Evolutionary conservation across 768 basidiomycete species (phyloP), one percentile per base, ranked within the genome.

Genomic region (Chalciporus sphaerocephalus): DNA sequence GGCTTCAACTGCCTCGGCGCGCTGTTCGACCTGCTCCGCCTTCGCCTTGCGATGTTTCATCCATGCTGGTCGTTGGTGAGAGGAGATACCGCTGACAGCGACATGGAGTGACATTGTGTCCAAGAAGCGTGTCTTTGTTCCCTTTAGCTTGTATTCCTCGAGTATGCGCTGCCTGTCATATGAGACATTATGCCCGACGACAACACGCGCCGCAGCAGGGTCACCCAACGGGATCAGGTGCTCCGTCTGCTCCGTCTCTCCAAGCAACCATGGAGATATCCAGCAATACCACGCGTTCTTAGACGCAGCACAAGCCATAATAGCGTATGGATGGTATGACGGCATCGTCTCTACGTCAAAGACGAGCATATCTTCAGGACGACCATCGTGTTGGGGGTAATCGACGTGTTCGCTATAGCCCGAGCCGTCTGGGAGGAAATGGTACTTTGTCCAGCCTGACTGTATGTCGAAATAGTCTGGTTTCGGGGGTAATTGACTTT

Each of bases 261-360:
- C 79, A 4, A 93, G 74, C 9, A 96, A 66, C 92, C 92, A 95
- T 0, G 96, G 96, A 0, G 90, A 93, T 50, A 96, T 80, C 94
- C 96, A 99, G 3, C 80, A 80, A 60, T 98, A 99, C 95, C 96
- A 98, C 1, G 82, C 85, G 39, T 81, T 81, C 18, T 76, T 73
- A 5, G 92, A 84, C 2, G 80, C 88, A 3, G 94, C 94, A 48
- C 83, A 85, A 1, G 96, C 94, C 73, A 98, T 85, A 60, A 97
- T 71, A 11, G 95, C 79, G 59, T 81, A 92, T 2, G 83, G 83
- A 39, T 87, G 79, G 59, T 89, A 80, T 21, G 80, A 79, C 1
- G 89, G 89, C 75, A 98, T 77, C 0, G 90, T 92, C 68, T 99
- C 94, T 44, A 98, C 89, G 62, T 99, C 96, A 57, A 98, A 96